These are phyloP conservation scores for Dendrocalamus sinicus DNA, from an alignment of 176 grass and related monocot species.

Conservation along the genomic window DNA sequence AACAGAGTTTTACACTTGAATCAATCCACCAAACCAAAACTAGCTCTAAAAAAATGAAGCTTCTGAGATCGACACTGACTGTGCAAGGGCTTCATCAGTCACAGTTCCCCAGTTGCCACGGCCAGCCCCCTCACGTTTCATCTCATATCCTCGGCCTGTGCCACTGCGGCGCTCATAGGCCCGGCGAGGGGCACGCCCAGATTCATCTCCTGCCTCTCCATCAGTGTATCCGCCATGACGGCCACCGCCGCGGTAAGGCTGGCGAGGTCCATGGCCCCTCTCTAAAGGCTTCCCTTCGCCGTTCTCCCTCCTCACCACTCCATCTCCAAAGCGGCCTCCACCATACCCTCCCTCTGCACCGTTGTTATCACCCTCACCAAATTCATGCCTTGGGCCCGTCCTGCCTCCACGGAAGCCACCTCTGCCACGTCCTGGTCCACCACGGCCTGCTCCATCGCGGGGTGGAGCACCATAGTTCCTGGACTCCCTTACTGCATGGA, in stretches of 20 bases:
- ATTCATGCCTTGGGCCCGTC: conserved; percentile 44
- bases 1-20: neutral
- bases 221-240: conserved; percentile 50
- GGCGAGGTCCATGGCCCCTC: conserved; percentile 50
- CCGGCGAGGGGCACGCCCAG: conserved; percentile 35
- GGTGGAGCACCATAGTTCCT: conserved; percentile 60
- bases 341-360: conserved; percentile 40
- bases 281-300: conserved; percentile 49
- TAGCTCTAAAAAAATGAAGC: neutral
- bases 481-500: conserved; percentile 59
- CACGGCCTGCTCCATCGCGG: conserved; percentile 49
- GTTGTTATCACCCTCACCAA: conserved; percentile 50
- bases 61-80: conserved; percentile 47
- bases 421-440: conserved; percentile 54
- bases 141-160: conserved; percentile 66
- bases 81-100: conserved; percentile 57
- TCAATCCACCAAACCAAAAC: neutral
- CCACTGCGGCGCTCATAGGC: conserved; percentile 70
- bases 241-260: conserved; percentile 55
- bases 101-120: conserved; percentile 74
- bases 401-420: conserved; percentile 59
- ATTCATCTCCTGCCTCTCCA: conserved; percentile 60
- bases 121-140: conserved; percentile 80
- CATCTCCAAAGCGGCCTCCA: conserved; percentile 38
- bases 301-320: conserved; percentile 34